A percentile compares a stretch with the other conserved stretches of the same genome.
Conservation (phyloP, 78 protist genomes). For the Dictyostelium capitatum region DNA sequence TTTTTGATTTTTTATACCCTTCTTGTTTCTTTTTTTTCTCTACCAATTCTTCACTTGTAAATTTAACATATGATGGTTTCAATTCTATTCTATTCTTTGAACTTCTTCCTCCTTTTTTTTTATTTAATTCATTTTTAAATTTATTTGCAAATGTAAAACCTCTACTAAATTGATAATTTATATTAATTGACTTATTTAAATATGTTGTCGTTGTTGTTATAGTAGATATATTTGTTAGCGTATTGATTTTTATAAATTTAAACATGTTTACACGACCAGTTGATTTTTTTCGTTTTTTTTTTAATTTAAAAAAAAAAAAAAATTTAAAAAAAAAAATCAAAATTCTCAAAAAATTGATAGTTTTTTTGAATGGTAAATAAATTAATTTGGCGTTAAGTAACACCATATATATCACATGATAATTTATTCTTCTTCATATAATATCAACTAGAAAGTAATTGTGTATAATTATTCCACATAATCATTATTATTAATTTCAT, state of each 20-base stretch:
- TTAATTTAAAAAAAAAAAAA: no score
- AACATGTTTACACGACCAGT: no score
- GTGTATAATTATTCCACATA: no score
- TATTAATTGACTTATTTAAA: not conserved
- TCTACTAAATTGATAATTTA: not conserved
- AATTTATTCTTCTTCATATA: no score
- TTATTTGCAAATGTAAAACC: not conserved
- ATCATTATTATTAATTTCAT: no score
- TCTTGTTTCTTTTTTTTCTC: not conserved
- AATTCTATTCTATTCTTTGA: not conserved
- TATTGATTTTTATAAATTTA: not conserved
- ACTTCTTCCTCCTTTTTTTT: not conserved
- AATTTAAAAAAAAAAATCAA: no score
- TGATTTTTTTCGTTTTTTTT: no score
- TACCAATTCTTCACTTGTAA: not conserved
- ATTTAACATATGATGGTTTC: constrained; percentile 30
- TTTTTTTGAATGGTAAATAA: no score
- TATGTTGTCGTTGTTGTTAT: not conserved
- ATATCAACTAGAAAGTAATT: no score
- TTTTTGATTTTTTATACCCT: not conserved
- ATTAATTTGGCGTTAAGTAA: no score
- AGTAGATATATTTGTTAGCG: not conserved
- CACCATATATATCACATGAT: no score
- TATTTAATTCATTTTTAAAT: not conserved
- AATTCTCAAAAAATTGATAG: no score